Percentiles rank a stretch among this genome's conserved stretches.
These are phyloP conservation scores for Platanthera guangdongensis DNA, from an alignment of 106 monocot species.

Conservation along the genomic window DNA sequence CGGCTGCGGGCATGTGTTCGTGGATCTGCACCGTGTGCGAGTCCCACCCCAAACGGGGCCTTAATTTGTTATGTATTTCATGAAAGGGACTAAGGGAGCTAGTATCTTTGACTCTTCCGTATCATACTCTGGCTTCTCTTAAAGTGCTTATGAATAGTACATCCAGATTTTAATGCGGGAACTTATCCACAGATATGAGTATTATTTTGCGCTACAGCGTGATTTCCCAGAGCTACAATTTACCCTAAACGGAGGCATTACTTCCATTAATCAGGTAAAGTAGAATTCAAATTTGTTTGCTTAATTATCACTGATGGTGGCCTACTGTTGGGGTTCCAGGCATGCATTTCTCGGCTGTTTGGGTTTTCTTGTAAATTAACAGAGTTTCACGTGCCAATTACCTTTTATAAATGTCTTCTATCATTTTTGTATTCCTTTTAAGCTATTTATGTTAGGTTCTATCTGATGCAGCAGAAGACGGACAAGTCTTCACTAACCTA, in stretches of 20 bases:
- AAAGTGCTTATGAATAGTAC: background rate
- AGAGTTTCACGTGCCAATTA: background rate
- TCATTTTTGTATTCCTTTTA: background rate
- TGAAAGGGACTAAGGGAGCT: background rate
- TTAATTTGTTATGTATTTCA: background rate
- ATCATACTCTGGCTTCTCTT: background rate
- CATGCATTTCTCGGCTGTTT: background rate
- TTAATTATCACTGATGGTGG: background rate
- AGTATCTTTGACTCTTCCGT: background rate
- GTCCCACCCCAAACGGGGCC: no score
- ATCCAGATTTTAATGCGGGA: background rate
- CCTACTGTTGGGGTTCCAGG: background rate
- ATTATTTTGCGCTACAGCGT: constrained; percentile 83
- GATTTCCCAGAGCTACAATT: constrained; percentile 87
- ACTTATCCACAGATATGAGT: constrained; percentile 68
- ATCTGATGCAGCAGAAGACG: no score
- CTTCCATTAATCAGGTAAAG: constrained; percentile 72
- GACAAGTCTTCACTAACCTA: no score
- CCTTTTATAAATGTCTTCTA: background rate
- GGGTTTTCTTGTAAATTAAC: background rate
- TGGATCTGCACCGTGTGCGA: no score
- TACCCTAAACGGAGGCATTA: constrained; percentile 94
- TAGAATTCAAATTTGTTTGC: background rate
- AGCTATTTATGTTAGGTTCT: background rate
- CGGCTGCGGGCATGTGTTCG: no score